Conservation (phyloP, 208 protist genomes). For the Eutreptiella sp. region DNA sequence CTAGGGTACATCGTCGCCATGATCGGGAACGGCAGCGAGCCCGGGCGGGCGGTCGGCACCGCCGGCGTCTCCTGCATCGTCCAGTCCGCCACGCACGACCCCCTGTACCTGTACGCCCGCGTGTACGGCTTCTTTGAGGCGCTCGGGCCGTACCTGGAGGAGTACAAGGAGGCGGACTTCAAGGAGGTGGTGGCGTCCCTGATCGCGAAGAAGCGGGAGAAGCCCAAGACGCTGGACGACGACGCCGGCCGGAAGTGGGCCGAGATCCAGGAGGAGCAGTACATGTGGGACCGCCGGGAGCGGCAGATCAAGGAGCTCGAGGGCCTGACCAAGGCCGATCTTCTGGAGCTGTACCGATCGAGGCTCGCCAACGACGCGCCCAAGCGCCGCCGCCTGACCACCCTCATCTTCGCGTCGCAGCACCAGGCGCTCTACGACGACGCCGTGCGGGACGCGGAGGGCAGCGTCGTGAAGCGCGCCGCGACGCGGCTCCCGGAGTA, state of each 20-base stretch:
- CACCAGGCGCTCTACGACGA: too few species aligned
- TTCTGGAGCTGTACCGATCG: conserved; percentile 20
- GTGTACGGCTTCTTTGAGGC: neutral
- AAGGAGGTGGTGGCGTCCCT: neutral
- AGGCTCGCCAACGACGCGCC: conserved; percentile 1
- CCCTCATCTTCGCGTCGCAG: conserved; percentile 7
- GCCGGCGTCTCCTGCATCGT: neutral
- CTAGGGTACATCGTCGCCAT: conserved; percentile 12
- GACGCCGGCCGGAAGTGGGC: conserved; percentile 12
- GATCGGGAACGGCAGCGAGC: neutral
- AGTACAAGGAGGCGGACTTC: conserved; percentile 13
- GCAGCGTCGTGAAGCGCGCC: too few species aligned
- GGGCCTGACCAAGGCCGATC: conserved; percentile 1
- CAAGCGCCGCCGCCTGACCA: conserved; percentile 5
- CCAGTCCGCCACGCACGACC: neutral
- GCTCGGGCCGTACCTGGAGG: neutral
- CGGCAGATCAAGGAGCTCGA: conserved; percentile 9
- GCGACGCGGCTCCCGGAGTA: too few species aligned
- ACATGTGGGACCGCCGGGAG: conserved; percentile 1
- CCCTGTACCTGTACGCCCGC: conserved; percentile 6
- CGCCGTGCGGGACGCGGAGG: too few species aligned
- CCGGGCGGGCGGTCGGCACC: conserved; percentile 1
- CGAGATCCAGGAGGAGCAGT: conserved; percentile 3
- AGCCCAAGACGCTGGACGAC: conserved; percentile 15
- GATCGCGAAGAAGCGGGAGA: conserved; percentile 13